phyloP scores from a whole-genome alignment of 169 alveolate genomes.

The Plasmodium chabaudi region DNA sequence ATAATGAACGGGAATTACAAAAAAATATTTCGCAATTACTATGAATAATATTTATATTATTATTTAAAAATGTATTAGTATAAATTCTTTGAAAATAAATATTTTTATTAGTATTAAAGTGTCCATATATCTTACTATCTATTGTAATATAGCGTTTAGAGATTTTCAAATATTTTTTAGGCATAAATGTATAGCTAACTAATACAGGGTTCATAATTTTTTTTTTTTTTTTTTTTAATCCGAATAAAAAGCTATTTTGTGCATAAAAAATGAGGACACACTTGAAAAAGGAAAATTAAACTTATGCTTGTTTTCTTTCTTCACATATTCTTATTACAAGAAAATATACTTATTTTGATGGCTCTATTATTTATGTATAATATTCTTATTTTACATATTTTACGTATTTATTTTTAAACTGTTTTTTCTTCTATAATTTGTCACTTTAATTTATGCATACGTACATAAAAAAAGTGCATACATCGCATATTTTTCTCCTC shows the following conservation, averaged over 20 bases:
- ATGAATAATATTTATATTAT: neutral
- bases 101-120: neutral
- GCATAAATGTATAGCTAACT: neutral
- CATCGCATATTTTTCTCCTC: too few relatives aligned
- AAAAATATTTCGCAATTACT: neutral
- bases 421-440: too few relatives aligned
- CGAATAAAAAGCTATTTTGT: neutral
- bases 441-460: too few relatives aligned
- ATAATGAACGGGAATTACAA: too few relatives aligned
- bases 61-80: neutral
- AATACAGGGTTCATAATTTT: slow-evolving; percentile 42
- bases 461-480: too few relatives aligned
- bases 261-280: neutral
- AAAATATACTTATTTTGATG: too few relatives aligned
- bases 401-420: too few relatives aligned
- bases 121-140: neutral
- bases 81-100: neutral
- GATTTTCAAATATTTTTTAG: slow-evolving; percentile 12
- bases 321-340: too few relatives aligned
- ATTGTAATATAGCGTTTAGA: slow-evolving; percentile 3
- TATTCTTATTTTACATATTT: too few relatives aligned
- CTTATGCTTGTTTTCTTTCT: too few relatives aligned
- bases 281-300: too few relatives aligned
- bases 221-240: slow-evolving; percentile 1
- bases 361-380: too few relatives aligned